A percentile compares a stretch with the other conserved stretches of the same genome.
phyloP scores from a whole-genome alignment of 2,329 filamentous ascomycete species.

The Stachybotrys chartarum region DNA sequence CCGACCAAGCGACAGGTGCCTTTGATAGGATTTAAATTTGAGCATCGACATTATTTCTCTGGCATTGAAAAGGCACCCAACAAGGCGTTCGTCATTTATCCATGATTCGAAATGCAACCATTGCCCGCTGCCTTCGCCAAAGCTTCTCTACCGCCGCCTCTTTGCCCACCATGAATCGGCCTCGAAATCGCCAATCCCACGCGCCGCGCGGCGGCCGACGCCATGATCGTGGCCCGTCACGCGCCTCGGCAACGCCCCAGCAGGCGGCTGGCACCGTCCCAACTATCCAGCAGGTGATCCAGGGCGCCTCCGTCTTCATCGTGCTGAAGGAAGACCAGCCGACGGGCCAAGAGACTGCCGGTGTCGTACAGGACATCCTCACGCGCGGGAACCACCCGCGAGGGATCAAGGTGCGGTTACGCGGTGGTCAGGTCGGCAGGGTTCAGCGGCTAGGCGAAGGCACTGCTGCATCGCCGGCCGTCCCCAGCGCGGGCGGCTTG shows the following conservation, averaged over 20 bases:
- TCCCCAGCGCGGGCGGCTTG: not conserved
- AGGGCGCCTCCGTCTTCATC: constrained; percentile 62
- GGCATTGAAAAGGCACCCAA: no score
- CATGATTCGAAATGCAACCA: not conserved
- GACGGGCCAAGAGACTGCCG: constrained; percentile 63
- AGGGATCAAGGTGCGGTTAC: constrained; percentile 71
- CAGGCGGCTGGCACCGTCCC: constrained; percentile 35
- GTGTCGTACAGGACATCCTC: constrained; percentile 59
- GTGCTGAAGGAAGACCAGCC: constrained; percentile 70
- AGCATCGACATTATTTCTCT: no score
- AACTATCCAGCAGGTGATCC: constrained; percentile 42
- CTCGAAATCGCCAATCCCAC: constrained; percentile 20
- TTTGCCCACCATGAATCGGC: constrained; percentile 18
- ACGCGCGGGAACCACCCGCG: constrained; percentile 69
- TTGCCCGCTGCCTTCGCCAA: not conserved
- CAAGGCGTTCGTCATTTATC: no score
- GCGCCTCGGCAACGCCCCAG: constrained; percentile 22
- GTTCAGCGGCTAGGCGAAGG: constrained; percentile 54
- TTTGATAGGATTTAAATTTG: no score
- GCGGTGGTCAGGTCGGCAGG: constrained; percentile 64
- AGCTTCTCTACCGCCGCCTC: not conserved
- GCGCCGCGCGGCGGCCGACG: constrained; percentile 15
- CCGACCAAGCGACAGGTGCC: no score
- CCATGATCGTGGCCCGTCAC: constrained; percentile 9
- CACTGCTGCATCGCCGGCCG: not conserved